A percentile compares a stretch with the other conserved stretches of the same genome.
phyloP scores from a whole-genome alignment of 768 basidiomycete species.

The Gloeopeniophorella convolvens region DNA sequence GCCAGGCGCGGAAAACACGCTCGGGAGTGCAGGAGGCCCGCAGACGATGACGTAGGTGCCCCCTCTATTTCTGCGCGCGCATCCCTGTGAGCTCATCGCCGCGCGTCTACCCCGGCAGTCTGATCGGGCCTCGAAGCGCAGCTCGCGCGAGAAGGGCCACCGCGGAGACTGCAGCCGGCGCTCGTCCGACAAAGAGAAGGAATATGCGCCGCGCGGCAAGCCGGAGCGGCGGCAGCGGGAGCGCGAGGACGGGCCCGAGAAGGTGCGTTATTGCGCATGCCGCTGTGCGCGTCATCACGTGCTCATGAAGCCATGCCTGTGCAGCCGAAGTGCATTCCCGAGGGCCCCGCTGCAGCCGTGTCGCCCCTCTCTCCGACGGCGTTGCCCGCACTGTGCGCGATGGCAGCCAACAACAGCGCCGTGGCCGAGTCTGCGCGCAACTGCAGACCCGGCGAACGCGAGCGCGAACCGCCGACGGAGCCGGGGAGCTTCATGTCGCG shows the following conservation, averaged over 20 bases:
- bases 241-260: slow-evolving; percentile 53
- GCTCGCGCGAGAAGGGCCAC: slow-evolving; percentile 70
- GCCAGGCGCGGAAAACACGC: slow-evolving; percentile 49
- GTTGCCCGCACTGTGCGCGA: slow-evolving; percentile 67
- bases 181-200: slow-evolving; percentile 55
- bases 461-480: slow-evolving; percentile 17
- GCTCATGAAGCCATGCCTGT: not conserved
- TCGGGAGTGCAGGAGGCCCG: slow-evolving; percentile 61
- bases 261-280: slow-evolving; percentile 37
- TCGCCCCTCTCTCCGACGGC: slow-evolving; percentile 46
- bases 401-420: slow-evolving; percentile 46
- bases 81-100: not conserved
- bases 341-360: slow-evolving; percentile 34
- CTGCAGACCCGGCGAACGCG: slow-evolving; percentile 36
- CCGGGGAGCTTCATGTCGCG: slow-evolving; percentile 45
- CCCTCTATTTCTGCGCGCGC: not conserved
- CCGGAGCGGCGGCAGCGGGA: slow-evolving; percentile 62
- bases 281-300: not conserved
- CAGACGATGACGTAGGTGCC: slow-evolving; percentile 66
- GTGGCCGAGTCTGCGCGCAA: slow-evolving; percentile 37
- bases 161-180: slow-evolving; percentile 70
- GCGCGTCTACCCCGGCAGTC: slow-evolving; percentile 34
- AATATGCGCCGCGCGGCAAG: slow-evolving; percentile 58
- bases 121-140: slow-evolving; percentile 75
- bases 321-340: slow-evolving; percentile 47